phyloP scores from a whole-genome alignment of 2,329 filamentous ascomycete genomes.

The Aspergillus sp. region DNA sequence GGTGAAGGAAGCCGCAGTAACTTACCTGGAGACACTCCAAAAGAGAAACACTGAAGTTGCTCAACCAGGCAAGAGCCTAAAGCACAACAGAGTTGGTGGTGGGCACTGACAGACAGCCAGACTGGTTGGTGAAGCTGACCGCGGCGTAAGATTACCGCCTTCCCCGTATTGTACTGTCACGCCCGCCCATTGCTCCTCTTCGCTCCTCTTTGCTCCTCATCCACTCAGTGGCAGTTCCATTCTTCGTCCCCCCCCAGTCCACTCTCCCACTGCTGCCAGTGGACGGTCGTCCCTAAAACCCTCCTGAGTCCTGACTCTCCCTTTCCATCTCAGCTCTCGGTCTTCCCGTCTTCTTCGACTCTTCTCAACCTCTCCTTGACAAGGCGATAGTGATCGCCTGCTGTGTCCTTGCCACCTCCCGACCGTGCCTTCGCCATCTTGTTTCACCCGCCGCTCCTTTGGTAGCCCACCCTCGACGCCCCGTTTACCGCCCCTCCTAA shows the following conservation, averaged over 20 bases:
- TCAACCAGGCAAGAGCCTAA: neutral
- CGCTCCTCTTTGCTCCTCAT: neutral
- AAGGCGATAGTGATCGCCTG: neutral
- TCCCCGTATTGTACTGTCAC: neutral
- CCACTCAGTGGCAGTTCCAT: neutral
- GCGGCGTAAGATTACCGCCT: slow-evolving; percentile 2
- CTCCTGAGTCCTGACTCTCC: slow-evolving; percentile 15
- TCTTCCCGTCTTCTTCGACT: slow-evolving; percentile 5
- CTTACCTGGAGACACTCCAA: neutral
- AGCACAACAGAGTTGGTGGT: too few relatives aligned
- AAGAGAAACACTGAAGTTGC: neutral
- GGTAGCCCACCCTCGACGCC: slow-evolving; percentile 13
- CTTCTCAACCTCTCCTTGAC: slow-evolving; percentile 1
- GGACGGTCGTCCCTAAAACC: slow-evolving; percentile 14
- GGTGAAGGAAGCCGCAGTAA: too few relatives aligned
- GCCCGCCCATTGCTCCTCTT: neutral
- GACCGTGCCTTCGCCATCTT: slow-evolving; percentile 3
- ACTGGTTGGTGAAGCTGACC: neutral
- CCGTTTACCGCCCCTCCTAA: slow-evolving; percentile 13
- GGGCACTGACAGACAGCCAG: neutral
- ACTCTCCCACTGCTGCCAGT: neutral
- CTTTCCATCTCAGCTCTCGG: neutral
- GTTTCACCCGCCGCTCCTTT: slow-evolving; percentile 12
- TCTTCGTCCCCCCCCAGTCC: neutral
- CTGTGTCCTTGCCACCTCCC: slow-evolving; percentile 10